Conservation (phyloP, 2,329 filamentous ascomycete genomes). For the Nannizzia gypsea region DNA sequence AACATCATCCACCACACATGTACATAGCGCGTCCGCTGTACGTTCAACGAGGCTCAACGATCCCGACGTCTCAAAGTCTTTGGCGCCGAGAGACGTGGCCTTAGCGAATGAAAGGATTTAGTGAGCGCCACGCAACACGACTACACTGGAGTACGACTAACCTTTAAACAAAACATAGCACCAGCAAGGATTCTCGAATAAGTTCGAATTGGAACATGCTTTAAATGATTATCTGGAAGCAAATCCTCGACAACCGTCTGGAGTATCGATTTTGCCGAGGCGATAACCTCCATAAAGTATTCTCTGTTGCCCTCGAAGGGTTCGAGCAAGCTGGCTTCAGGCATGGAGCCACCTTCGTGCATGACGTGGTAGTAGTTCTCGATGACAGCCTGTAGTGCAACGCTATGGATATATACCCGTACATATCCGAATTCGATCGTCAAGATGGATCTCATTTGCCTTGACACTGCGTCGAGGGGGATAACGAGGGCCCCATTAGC, state of each 20-base stretch:
- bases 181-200: conserved; percentile 48
- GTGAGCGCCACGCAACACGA: neutral
- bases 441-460: conserved; percentile 34
- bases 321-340: conserved; percentile 14
- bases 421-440: conserved; percentile 43
- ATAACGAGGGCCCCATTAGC: conserved; percentile 3
- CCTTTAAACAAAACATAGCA: conserved; percentile 46
- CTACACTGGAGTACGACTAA: conserved; percentile 14
- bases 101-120: conserved; percentile 10
- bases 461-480: conserved; percentile 47
- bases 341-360: conserved; percentile 10
- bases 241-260: conserved; percentile 43
- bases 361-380: conserved; percentile 23
- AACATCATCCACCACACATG: conserved; percentile 47
- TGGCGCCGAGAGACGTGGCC: conserved; percentile 46
- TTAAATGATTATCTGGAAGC: conserved; percentile 39
- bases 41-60: conserved; percentile 41
- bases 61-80: conserved; percentile 42
- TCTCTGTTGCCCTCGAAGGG: conserved; percentile 35
- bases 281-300: conserved; percentile 45
- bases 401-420: conserved; percentile 33
- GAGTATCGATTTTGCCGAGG: conserved; percentile 42
- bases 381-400: conserved; percentile 47
- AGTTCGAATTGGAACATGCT: conserved; percentile 45
- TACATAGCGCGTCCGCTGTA: conserved; percentile 41